Conservation (phyloP, 2,329 filamentous ascomycete genomes). For the Fusarium sp. region DNA sequence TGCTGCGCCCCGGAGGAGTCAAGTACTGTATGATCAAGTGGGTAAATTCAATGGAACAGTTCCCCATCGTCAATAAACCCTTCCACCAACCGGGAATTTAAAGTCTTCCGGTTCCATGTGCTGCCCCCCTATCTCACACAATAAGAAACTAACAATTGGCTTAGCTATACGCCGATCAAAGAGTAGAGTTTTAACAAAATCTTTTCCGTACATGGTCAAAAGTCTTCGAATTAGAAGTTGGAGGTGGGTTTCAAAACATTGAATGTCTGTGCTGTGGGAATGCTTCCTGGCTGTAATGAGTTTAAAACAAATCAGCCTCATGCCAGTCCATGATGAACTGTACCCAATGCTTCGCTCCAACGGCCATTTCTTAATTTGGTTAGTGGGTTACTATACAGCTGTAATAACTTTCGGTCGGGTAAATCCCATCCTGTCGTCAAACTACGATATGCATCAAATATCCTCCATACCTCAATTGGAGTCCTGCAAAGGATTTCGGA, state of each 20-base stretch:
- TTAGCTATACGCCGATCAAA: background rate
- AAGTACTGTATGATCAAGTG: slow-evolving; percentile 2
- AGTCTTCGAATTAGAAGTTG: slow-evolving; percentile 1
- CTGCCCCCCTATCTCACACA: background rate
- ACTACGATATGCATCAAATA: background rate
- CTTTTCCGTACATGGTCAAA: background rate
- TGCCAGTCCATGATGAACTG: background rate
- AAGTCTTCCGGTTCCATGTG: background rate
- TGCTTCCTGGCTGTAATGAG: background rate
- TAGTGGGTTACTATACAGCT: background rate
- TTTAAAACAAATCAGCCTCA: slow-evolving; percentile 8
- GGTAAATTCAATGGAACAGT: slow-evolving; percentile 13
- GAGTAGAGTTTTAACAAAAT: background rate
- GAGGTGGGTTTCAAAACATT: slow-evolving; percentile 20
- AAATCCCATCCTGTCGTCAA: background rate
- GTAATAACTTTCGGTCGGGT: background rate
- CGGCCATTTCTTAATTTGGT: slow-evolving; percentile 19
- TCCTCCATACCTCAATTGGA: background rate
- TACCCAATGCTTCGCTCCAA: slow-evolving; percentile 15
- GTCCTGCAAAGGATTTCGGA: background rate
- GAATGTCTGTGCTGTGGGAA: background rate
- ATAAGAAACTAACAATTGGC: background rate
- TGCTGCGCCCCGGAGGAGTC: slow-evolving; percentile 18
- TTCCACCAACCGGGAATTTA: slow-evolving; percentile 23
- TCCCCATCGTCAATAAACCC: background rate